Conservation (phyloP, 345 rosid species). For the Populus nigra region DNA sequence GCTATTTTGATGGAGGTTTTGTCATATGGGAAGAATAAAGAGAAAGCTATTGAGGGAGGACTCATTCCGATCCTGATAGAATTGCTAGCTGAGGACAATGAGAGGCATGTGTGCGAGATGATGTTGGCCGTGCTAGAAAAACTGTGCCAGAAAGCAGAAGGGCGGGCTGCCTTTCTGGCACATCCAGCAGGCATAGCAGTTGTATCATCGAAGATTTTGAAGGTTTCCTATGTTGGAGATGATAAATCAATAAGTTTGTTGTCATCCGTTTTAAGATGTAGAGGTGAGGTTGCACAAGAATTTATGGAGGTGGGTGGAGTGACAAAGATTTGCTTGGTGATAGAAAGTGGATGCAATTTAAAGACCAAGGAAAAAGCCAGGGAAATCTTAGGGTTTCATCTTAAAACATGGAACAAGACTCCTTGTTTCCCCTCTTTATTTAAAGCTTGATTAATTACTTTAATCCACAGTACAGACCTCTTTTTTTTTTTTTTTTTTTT, state of each 20-base stretch:
- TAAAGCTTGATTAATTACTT: background rate
- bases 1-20: slow-evolving; percentile 16
- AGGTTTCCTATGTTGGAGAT: slow-evolving; percentile 59
- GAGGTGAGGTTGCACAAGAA: slow-evolving; percentile 48
- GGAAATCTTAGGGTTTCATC: slow-evolving; percentile 65
- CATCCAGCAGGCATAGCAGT: slow-evolving; percentile 72
- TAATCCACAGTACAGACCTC: background rate
- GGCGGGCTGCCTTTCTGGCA: slow-evolving; percentile 60
- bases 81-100: slow-evolving; percentile 16
- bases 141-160: slow-evolving; percentile 69
- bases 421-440: slow-evolving; percentile 34
- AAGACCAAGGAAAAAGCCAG: slow-evolving; percentile 56
- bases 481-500: no score
- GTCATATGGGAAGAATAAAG: slow-evolving; percentile 15
- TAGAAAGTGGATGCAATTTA: slow-evolving; percentile 49
- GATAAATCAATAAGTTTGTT: slow-evolving; percentile 66
- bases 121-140: slow-evolving; percentile 43
- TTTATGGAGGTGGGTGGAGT: slow-evolving; percentile 75
- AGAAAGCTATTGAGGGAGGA: slow-evolving; percentile 22
- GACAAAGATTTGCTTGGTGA: slow-evolving; percentile 59
- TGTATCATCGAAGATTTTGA: slow-evolving; percentile 69
- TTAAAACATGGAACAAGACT: slow-evolving; percentile 61
- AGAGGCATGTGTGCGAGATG: slow-evolving; percentile 17
- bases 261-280: slow-evolving; percentile 52
- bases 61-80: slow-evolving; percentile 14